Base-by-base conservation (phyloP, 495 filamentous ascomycete species). In the Clavariopsis aquatica region DNA sequence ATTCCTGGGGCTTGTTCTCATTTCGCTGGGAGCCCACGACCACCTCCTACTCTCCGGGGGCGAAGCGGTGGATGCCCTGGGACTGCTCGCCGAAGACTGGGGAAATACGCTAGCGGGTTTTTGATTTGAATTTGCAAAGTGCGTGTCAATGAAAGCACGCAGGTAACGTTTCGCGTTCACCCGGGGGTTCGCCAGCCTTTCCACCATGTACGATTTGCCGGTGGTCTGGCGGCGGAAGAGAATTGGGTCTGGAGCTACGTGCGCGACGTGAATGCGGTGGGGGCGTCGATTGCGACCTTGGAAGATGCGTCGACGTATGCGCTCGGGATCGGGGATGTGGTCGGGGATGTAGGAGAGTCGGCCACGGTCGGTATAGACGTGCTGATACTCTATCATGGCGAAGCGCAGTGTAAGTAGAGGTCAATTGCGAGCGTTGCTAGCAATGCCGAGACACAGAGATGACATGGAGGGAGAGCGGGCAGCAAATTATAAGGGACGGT, bases 131-230 rank as follows among this genome's bases (percentile, higher is more conserved):
- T 47, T 6, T 0, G 52, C 20, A 24, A 63, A 52, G 26, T 66
- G 63, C 17, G 71, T 60, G 45, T 69, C 65, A 17, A 77, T 76
- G 52, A 79, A 70, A 22, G 75, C 72, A 45, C 75, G 72, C 53
- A 79, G 67, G 65, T 78, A 78, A 49, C 77, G 73, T 71, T 75
- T 76, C 4, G 77, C 77, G 76, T 75, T 77, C 26, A 78, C 77
- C 49, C 75, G 64, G 23, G 73, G 69, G 56, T 68, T 70, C 72
- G 77, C 77, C 77, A 79, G 77, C 60, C 78, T 79, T 69, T 65
- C 62, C 22, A 66, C 20, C 2, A 68, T 47, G 52, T 63, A 69
- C 19, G 54, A 51, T 36, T 47, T 61, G 52, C 57, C 65, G 29
- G 45, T 61, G 15, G 51, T 43, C 34, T 55, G 56, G 26, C 55